Base-by-base conservation (phyloP, 106 monocot genomes). In the Triglochin maritima region DNA sequence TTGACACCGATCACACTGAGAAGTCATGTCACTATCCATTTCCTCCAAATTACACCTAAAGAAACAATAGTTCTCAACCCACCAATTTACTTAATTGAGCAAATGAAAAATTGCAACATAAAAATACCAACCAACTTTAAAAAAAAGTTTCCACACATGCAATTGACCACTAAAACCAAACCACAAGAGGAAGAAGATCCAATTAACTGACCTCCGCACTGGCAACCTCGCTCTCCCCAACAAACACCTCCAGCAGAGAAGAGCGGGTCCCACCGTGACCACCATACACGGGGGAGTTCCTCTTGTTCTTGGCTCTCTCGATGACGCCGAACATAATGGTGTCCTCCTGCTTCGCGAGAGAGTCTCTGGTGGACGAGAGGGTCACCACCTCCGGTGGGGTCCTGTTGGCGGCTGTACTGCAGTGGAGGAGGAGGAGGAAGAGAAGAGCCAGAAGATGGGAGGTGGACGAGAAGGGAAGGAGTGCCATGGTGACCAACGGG, bases 241-340 rank as follows among this genome's bases (percentile, higher is more conserved):
- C 79, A 53, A 81, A 83, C 13, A 77, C 15, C 74, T 88, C 85
- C 13, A 58, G 77, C 48, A 83, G 64, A 9, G 88, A 88, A 5
- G 72, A 72, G 5, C 64, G 72, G 5, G 44, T 29, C 1, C 44
- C 69, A 11, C 52, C 11, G 52, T 52, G 72, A 46, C 71, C 17
- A 7, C 72, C 79, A 58, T 93, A 93, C 3, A 82, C 88, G 3
- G 62, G 76, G 12, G 75, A 47, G 62, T 93, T 93, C 49, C 44
- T 50, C 0, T 78, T 83, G 72, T 76, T 73, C 48, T 47, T 73
- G 43, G 88, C 71, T 68, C 92, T 67, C 72, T 93, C 92, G 50
- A 93, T 81, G 59, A 93, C 83, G 44, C 72, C 64, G 77, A 93
- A 93, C 9, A 93, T 75, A 72, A 93, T 85, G 29, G 92, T 79